Conservation (phyloP, 257 asterid species). For the Pogostemon cablin region DNA sequence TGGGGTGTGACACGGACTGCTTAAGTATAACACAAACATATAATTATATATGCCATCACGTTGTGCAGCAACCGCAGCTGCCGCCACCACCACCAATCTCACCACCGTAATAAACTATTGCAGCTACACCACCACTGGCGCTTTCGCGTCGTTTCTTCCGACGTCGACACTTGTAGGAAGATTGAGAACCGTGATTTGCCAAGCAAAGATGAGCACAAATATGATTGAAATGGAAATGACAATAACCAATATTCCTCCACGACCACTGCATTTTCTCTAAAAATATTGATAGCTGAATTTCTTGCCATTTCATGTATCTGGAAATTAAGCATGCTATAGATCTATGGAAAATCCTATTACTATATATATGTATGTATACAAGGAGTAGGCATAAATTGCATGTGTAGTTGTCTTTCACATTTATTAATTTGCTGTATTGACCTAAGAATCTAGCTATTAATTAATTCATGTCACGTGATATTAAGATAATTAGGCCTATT, state of each 20-base stretch:
- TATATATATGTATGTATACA: background rate
- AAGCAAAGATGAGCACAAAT: background rate
- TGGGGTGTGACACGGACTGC: too few species aligned
- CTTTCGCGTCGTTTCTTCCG: background rate
- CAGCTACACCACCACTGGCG: background rate
- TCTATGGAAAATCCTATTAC: background rate
- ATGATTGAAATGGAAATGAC: background rate
- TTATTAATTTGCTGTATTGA: conserved; percentile 7
- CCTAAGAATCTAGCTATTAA: conserved; percentile 8
- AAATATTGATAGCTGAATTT: background rate
- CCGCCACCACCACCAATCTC: background rate
- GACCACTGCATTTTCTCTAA: background rate
- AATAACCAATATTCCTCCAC: background rate
- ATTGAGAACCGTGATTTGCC: background rate
- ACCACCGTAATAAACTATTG: background rate
- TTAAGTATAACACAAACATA: background rate
- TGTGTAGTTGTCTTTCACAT: conserved; percentile 1
- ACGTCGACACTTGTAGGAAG: background rate
- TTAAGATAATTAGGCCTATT: background rate
- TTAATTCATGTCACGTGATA: background rate
- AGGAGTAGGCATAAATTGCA: background rate
- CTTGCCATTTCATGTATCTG: conserved; percentile 1
- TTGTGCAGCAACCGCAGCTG: background rate
- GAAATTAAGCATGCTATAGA: background rate
- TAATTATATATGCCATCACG: background rate